phyloP scores from a whole-genome alignment of 2,329 filamentous ascomycete species.

The Fonsecaea erecta region DNA sequence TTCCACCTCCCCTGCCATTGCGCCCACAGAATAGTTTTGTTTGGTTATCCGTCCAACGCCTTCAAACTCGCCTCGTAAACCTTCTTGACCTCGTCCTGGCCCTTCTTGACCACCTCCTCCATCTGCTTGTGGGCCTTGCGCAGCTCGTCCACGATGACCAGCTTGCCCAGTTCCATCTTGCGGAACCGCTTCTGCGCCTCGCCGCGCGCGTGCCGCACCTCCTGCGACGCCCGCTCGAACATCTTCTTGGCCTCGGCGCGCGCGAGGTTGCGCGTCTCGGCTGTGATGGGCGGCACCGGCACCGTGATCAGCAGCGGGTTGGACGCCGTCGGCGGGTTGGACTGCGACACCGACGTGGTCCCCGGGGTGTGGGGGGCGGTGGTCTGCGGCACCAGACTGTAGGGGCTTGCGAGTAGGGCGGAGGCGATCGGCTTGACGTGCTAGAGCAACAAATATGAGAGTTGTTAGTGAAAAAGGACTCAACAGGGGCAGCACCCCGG shows the following conservation, averaged over 20 bases:
- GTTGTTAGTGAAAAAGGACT: neutral
- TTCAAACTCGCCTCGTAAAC: constrained; percentile 48
- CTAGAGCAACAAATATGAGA: constrained; percentile 36
- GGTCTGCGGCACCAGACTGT: constrained; percentile 51
- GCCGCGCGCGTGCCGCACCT: constrained; percentile 50
- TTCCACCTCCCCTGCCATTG: too few relatives aligned
- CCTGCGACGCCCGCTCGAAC: constrained; percentile 49
- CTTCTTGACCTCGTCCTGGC: constrained; percentile 53
- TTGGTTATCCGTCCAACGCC: constrained; percentile 31
- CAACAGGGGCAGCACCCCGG: neutral
- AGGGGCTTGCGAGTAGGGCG: constrained; percentile 48
- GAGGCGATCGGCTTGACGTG: constrained; percentile 53
- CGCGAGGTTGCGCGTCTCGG: constrained; percentile 51
- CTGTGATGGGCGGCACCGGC: constrained; percentile 52
- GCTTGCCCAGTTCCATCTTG: constrained; percentile 50
- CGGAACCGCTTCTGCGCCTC: constrained; percentile 52
- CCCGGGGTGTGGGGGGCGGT: constrained; percentile 39
- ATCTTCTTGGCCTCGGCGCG: constrained; percentile 48
- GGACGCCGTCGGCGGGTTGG: constrained; percentile 32
- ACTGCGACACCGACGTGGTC: constrained; percentile 6
- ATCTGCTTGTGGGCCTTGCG: constrained; percentile 53
- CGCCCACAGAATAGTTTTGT: too few relatives aligned
- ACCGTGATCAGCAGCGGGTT: constrained; percentile 53
- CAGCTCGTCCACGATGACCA: constrained; percentile 51
- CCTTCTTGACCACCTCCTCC: constrained; percentile 54